phyloP scores from a whole-genome alignment of 2,329 filamentous ascomycete species.

The Diaporthe sp. region DNA sequence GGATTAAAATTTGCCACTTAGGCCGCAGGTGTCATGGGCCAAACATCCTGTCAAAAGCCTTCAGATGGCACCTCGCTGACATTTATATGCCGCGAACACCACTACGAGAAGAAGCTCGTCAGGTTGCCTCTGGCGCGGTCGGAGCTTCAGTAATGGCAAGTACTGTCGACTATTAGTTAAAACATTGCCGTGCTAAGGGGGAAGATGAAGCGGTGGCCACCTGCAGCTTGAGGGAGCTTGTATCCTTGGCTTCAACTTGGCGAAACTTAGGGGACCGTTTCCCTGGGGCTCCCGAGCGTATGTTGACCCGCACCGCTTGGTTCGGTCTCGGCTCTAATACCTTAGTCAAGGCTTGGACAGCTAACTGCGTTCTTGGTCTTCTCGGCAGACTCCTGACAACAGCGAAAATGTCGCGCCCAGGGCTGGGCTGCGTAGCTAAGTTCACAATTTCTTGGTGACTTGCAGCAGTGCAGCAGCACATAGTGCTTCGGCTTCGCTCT shows the following conservation, averaged over 20 bases:
- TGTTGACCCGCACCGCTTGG: slow-evolving; percentile 6
- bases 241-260: slow-evolving; percentile 24
- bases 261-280: slow-evolving; percentile 17
- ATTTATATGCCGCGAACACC: slow-evolving; percentile 1
- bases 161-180: slow-evolving; percentile 10
- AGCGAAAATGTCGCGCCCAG: slow-evolving; percentile 19
- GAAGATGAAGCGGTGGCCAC: slow-evolving; percentile 1
- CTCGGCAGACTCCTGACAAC: slow-evolving; percentile 15
- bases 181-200: slow-evolving; percentile 12
- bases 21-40: neutral
- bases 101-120: neutral
- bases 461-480: neutral
- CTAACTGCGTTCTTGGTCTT: slow-evolving; percentile 11
- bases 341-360: slow-evolving; percentile 10
- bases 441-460: slow-evolving; percentile 9
- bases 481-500: slow-evolving; percentile 19
- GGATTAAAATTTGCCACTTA: neutral
- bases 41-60: neutral
- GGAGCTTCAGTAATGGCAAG: slow-evolving; percentile 4
- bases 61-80: neutral
- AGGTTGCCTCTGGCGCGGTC: neutral
- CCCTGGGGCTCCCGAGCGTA: slow-evolving; percentile 18
- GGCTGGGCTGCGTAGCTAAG: slow-evolving; percentile 19
- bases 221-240: slow-evolving; percentile 10
- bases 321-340: slow-evolving; percentile 18